phyloP scores from a whole-genome alignment of 2,329 filamentous ascomycete species.

The Byssothecium circinans region DNA sequence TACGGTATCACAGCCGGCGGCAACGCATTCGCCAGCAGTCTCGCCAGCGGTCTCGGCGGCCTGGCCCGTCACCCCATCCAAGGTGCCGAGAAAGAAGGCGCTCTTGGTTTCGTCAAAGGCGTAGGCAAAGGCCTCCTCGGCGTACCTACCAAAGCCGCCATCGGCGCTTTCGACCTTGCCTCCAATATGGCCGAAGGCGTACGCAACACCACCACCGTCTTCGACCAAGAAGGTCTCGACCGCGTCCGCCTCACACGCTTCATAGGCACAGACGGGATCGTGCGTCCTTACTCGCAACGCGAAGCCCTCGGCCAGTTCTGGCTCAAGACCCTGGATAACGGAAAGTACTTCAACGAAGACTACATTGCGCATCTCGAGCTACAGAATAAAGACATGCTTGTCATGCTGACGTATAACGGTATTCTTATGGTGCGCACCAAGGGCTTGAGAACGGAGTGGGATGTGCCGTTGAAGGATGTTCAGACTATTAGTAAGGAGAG shows the following conservation, averaged over 20 bases:
- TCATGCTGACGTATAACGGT: conserved; percentile 59
- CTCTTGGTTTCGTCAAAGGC: conserved; percentile 93
- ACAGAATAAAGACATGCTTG: conserved; percentile 87
- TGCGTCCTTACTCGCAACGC: conserved; percentile 89
- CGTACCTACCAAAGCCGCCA: conserved; percentile 93
- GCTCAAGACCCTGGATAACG: conserved; percentile 97
- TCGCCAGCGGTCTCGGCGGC: conserved; percentile 91
- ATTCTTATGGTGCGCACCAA: conserved; percentile 90
- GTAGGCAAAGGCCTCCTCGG: conserved; percentile 94
- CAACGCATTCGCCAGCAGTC: conserved; percentile 88
- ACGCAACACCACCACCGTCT: conserved; percentile 97
- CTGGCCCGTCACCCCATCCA: conserved; percentile 91
- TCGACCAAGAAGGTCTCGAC: conserved; percentile 91
- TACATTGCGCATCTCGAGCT: conserved; percentile 97
- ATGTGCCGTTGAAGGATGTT: conserved; percentile 91
- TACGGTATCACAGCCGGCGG: conserved; percentile 95
- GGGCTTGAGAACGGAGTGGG: conserved; percentile 88
- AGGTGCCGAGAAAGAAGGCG: conserved; percentile 93
- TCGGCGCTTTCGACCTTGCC: conserved; percentile 94
- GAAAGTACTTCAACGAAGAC: conserved; percentile 95
- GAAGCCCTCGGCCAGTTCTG: conserved; percentile 97
- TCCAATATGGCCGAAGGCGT: conserved; percentile 97
- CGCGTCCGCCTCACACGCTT: conserved; percentile 92
- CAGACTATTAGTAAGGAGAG: conserved; percentile 97
- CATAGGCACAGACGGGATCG: conserved; percentile 88